These are phyloP conservation scores for Phytophthora pistaciae DNA, from an alignment of 352 stramenopile species.

Conservation along the genomic window DNA sequence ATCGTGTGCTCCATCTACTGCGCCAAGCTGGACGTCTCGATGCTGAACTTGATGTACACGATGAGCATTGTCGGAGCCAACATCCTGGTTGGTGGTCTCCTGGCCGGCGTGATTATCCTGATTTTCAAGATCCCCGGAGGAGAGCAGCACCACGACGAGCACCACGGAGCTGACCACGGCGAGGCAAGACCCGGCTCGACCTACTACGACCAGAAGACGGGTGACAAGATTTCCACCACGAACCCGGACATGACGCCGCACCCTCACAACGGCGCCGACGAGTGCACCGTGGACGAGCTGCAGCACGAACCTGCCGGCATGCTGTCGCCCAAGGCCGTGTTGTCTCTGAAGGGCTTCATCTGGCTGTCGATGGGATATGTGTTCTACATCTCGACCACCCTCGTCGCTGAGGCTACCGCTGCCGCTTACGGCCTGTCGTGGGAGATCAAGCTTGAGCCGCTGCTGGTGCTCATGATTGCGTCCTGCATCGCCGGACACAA, in stretches of 20 bases:
- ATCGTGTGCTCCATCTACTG: slow-evolving; percentile 76
- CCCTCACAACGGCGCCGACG: slow-evolving; percentile 57
- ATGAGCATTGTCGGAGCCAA: slow-evolving; percentile 64
- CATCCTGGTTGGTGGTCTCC: slow-evolving; percentile 50
- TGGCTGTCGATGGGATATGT: slow-evolving; percentile 68
- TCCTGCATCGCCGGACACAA: no score
- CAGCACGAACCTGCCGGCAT: slow-evolving; percentile 44
- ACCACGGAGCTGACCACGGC: not conserved
- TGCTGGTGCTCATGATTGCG: no score
- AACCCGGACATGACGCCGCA: slow-evolving; percentile 54
- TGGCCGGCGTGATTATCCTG: slow-evolving; percentile 54
- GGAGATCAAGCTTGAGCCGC: no score
- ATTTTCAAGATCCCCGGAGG: slow-evolving; percentile 70
- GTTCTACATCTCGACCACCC: slow-evolving; percentile 69
- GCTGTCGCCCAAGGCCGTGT: slow-evolving; percentile 34
- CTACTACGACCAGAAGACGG: slow-evolving; percentile 35
- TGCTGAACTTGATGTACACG: slow-evolving; percentile 65
- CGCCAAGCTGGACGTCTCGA: slow-evolving; percentile 61
- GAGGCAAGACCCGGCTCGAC: slow-evolving; percentile 7
- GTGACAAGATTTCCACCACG: slow-evolving; percentile 16
- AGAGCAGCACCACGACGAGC: slow-evolving; percentile 18
- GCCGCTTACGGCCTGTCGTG: slow-evolving; percentile 51
- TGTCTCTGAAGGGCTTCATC: slow-evolving; percentile 72
- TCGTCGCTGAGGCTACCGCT: slow-evolving; percentile 54
- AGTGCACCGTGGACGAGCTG: slow-evolving; percentile 24